Percentiles rank a stretch among this genome's conserved stretches.
These are phyloP conservation scores for Microdochium nivale DNA, from an alignment of 2,329 filamentous ascomycete genomes.

Conservation along the genomic window DNA sequence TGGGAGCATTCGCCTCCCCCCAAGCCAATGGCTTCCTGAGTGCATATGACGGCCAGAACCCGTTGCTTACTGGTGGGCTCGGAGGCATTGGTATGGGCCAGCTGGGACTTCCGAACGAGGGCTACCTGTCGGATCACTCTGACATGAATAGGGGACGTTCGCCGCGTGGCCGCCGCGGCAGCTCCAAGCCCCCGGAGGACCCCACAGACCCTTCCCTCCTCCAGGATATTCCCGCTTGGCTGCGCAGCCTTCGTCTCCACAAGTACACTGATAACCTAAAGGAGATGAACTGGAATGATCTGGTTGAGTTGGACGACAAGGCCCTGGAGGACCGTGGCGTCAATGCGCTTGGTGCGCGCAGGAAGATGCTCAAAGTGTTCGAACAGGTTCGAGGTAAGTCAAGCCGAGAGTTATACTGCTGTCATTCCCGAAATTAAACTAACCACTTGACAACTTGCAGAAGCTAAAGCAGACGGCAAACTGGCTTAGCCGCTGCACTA, in stretches of 20 bases:
- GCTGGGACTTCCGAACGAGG: constrained; percentile 66
- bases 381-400: constrained; percentile 77
- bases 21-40: constrained; percentile 92
- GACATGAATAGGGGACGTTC: constrained; percentile 87
- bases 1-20: constrained; percentile 68
- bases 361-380: constrained; percentile 99
- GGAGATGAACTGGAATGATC: constrained; percentile 91
- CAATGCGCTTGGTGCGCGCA: constrained; percentile 85
- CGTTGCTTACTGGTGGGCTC: constrained; percentile 63
- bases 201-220: constrained; percentile 85
- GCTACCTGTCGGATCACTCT: constrained; percentile 89
- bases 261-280: constrained; percentile 99
- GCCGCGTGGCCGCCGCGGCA: constrained; percentile 83
- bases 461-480: constrained; percentile 68
- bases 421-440: constrained; percentile 11
- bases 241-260: constrained; percentile 87
- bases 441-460: constrained; percentile 27
- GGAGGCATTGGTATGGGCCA: constrained; percentile 63
- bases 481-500: constrained; percentile 32
- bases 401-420: too few relatives aligned
- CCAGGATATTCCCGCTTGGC: constrained; percentile 93
- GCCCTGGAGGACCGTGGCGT: constrained; percentile 88
- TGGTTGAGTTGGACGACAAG: constrained; percentile 87
- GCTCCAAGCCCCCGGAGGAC: constrained; percentile 95
- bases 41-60: constrained; percentile 70